Evolutionary conservation across 1,139 yeast species (phyloP).

Genomic region (Pichia sp.): DNA sequence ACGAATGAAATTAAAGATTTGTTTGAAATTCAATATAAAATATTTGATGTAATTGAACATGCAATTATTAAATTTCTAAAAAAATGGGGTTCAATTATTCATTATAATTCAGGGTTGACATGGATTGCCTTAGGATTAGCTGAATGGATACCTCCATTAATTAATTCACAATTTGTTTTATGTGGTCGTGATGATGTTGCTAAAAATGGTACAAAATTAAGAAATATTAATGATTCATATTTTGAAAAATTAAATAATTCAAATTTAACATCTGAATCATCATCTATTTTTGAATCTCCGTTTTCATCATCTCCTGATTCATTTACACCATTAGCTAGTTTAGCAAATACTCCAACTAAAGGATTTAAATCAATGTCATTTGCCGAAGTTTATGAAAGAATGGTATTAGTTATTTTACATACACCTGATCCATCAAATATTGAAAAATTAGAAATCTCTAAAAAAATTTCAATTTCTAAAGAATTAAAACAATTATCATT

Average conservation of each 20-base stretch:
- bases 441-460: not conserved
- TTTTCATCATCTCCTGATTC: slow-evolving; percentile 23
- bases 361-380: slow-evolving; percentile 40
- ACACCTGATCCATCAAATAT: slow-evolving; percentile 43
- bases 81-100: slow-evolving; percentile 75
- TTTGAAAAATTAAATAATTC: slow-evolving; percentile 32
- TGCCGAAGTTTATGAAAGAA: slow-evolving; percentile 67
- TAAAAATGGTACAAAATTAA: slow-evolving; percentile 31
- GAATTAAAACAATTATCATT: slow-evolving; percentile 12
- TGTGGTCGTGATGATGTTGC: slow-evolving; percentile 34
- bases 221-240: slow-evolving; percentile 41
- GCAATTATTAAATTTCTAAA: slow-evolving; percentile 58
- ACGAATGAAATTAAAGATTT: slow-evolving; percentile 25
- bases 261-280: slow-evolving; percentile 9
- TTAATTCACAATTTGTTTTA: slow-evolving; percentile 32
- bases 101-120: slow-evolving; percentile 74
- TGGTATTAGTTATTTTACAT: slow-evolving; percentile 70
- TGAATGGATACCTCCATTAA: slow-evolving; percentile 75
- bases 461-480: slow-evolving; percentile 1
- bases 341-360: slow-evolving; percentile 15
- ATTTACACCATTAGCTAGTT: slow-evolving; percentile 13
- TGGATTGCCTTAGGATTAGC: slow-evolving; percentile 88
- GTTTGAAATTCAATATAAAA: slow-evolving; percentile 40
- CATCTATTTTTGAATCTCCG: slow-evolving; percentile 18
- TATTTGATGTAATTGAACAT: slow-evolving; percentile 52